Evolutionary conservation across 306 rosid species (phyloP).

Genomic region (Spatholobus suberectus): DNA sequence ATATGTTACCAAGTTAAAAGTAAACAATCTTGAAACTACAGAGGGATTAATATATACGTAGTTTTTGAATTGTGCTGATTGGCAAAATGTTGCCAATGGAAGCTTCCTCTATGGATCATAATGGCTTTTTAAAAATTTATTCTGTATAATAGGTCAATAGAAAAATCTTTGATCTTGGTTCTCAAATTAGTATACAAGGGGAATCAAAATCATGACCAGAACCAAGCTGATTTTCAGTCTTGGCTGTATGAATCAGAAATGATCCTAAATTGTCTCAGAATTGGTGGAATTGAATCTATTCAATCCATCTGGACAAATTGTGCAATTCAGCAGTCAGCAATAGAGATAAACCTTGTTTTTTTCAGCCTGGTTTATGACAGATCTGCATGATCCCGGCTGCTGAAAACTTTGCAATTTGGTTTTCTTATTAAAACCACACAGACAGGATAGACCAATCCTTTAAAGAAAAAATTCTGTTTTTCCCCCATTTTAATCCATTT

Average conservation of each 20-base stretch:
- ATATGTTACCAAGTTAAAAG: constrained; percentile 13
- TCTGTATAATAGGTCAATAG: not conserved
- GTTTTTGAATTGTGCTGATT: constrained; percentile 14
- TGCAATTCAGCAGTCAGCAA: not conserved
- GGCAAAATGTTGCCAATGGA: constrained; percentile 7
- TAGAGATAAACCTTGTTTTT: not conserved
- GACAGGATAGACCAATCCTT: not conserved
- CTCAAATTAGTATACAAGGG: constrained; percentile 3
- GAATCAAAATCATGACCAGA: not conserved
- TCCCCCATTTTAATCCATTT: not conserved
- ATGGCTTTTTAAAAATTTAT: not conserved
- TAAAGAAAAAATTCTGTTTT: not conserved
- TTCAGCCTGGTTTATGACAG: not conserved
- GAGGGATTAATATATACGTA: constrained; percentile 3
- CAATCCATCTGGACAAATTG: not conserved
- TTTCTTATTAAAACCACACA: not conserved
- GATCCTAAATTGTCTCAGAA: not conserved
- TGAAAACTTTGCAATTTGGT: not conserved
- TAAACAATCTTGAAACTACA: constrained; percentile 14
- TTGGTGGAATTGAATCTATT: not conserved
- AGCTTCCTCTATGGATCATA: not conserved
- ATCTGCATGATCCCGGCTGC: not conserved
- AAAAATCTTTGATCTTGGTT: constrained; percentile 11
- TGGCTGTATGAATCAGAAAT: not conserved
- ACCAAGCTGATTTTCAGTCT: not conserved